Conservation (phyloP, 345 rosid genomes). For the Rhodamnia argentea region DNA sequence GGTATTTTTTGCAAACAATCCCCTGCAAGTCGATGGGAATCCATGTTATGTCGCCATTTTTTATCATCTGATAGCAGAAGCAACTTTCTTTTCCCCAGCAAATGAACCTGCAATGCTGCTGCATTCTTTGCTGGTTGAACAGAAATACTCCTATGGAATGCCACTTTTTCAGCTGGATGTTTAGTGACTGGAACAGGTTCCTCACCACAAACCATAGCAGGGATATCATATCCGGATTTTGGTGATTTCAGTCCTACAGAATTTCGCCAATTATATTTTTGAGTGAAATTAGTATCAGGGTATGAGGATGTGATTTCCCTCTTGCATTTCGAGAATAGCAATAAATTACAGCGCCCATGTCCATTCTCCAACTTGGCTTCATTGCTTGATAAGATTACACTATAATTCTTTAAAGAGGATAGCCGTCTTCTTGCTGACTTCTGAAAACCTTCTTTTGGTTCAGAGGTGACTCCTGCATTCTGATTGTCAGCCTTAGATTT, state of each 20-base stretch:
- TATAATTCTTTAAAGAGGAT: slow-evolving; percentile 30
- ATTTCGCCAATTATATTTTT: not conserved
- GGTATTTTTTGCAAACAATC: slow-evolving; percentile 5
- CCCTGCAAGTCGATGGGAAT: slow-evolving; percentile 11
- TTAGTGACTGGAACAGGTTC: not conserved
- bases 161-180: slow-evolving; percentile 1
- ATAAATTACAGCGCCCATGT: not conserved
- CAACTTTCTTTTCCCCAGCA: slow-evolving; percentile 11
- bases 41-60: slow-evolving; percentile 10
- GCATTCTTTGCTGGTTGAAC: slow-evolving; percentile 10
- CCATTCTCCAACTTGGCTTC: not conserved
- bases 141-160: not conserved
- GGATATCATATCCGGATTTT: not conserved
- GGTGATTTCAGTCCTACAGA: not conserved
- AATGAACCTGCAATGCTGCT: slow-evolving; percentile 7
- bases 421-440: slow-evolving; percentile 17
- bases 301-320: not conserved
- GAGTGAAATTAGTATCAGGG: not conserved
- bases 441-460: slow-evolving; percentile 4
- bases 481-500: slow-evolving; percentile 4
- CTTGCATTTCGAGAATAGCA: not conserved
- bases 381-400: slow-evolving; percentile 15
- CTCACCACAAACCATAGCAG: not conserved
- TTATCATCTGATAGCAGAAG: slow-evolving; percentile 18
- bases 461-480: slow-evolving; percentile 2